Evolutionary conservation across 169 alveolate genomes (phyloP).

Genomic region (Toxoplasma gondii): DNA sequence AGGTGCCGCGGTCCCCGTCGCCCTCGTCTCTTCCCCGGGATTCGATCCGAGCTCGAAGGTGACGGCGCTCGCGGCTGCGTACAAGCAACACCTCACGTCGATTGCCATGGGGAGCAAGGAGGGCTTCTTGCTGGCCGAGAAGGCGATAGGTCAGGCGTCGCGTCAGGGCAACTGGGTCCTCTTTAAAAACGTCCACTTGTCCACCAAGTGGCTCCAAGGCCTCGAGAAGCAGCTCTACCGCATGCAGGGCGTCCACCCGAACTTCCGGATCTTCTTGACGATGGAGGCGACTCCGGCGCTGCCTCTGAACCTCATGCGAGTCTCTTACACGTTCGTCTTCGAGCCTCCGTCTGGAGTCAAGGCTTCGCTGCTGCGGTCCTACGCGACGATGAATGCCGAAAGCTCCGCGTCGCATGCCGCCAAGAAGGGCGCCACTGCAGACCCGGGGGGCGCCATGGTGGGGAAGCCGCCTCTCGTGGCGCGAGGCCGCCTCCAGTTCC

Average conservation of each 20-base stretch:
- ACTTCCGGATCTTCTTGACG: conserved; percentile 95
- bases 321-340: conserved; percentile 93
- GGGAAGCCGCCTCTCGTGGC: conserved; percentile 81
- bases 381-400: conserved; percentile 76
- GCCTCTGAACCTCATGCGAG: conserved; percentile 93
- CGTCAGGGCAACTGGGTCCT: conserved; percentile 97
- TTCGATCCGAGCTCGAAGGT: conserved; percentile 95
- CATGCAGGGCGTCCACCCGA: conserved; percentile 82
- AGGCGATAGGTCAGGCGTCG: conserved; percentile 90
- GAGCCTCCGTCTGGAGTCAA: conserved; percentile 98
- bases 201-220: conserved; percentile 95
- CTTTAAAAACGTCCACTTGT: conserved; percentile 97
- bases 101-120: conserved; percentile 98
- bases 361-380: conserved; percentile 89
- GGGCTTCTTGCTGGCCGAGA: conserved; percentile 94
- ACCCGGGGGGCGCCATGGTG: background rate
- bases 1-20: conserved; percentile 89
- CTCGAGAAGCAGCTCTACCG: conserved; percentile 93
- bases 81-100: conserved; percentile 85
- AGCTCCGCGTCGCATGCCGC: background rate
- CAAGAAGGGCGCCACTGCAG: background rate
- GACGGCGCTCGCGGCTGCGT: conserved; percentile 86
- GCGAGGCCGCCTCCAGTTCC: conserved; percentile 92
- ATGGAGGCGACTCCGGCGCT: conserved; percentile 95
- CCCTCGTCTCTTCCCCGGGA: conserved; percentile 97